Base-by-base conservation (phyloP, 2,329 filamentous ascomycete species). In the Nemania sp. region DNA sequence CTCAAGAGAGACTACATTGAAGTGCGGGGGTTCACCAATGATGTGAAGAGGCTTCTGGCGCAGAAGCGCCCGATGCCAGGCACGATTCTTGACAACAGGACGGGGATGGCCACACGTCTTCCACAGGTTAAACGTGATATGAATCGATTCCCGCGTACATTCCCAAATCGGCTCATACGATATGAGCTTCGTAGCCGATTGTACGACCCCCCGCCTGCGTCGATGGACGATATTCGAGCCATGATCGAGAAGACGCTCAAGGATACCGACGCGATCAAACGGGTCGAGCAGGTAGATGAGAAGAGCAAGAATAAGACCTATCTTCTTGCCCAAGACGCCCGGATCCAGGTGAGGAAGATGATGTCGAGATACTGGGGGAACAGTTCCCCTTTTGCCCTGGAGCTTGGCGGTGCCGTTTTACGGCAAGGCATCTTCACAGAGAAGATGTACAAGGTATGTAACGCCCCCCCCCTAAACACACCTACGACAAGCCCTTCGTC, bases 311-410 rank as follows among this genome's bases (percentile, higher is more conserved):
- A 67, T 20, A 67, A 59, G 17, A 63, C 65, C 1, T 73, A 71
- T 25, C 63, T 40, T n/a, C 56, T 72, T 3, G 66, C 54, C 1
- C 32, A 54, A 21, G 64, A 69, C 5, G 74, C 79, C 21, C 74
- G 77, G 5, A 66, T 85, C 5, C 77, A 80, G 0, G 76, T 87
- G 3, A 82, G 87, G 13, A 86, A 84, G 71, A 89, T 90, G 85
- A 89, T 91, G 86, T 81, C 81, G 20, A 79, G 84, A 2, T 91
- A 91, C 69, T 90, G 87, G 87, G 81, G 85, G 20, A 91, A 91
- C 69, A 78, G 77, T n/a, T 84, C 83, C 1, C 77, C 80, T 0
- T 90, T 91, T 63, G 83, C 84, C 0, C 77, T 91, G 0, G 87
- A 91, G 61, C 83, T 91, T 1, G 77, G 80, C 4, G 85, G 86